A percentile compares a stretch with the other conserved stretches of the same genome.
Conservation (phyloP, 1,284 basidiomycete genomes). For the Rhodotorula sp. region DNA sequence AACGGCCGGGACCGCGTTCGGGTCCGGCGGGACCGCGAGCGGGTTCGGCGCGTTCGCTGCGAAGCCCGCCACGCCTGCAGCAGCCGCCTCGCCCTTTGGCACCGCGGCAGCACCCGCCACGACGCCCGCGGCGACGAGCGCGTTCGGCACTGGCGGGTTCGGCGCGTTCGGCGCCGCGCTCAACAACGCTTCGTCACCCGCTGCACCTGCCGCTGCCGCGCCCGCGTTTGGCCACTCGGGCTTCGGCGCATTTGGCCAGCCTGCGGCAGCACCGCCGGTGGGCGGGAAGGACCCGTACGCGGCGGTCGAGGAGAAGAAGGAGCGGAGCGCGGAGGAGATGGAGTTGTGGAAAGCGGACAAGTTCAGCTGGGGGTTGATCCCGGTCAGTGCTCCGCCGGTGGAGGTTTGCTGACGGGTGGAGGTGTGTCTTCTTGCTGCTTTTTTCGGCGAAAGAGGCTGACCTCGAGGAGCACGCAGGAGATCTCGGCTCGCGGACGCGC, state of each 20-base stretch:
- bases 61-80: slow-evolving; percentile 44
- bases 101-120: slow-evolving; percentile 33
- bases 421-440: not conserved
- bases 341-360: slow-evolving; percentile 63
- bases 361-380: slow-evolving; percentile 74
- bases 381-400: slow-evolving; percentile 73
- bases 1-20: slow-evolving; percentile 7
- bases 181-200: slow-evolving; percentile 5
- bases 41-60: slow-evolving; percentile 27
- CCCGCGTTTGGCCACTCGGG: slow-evolving; percentile 47
- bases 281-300: slow-evolving; percentile 35
- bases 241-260: slow-evolving; percentile 45
- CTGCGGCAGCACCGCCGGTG: slow-evolving; percentile 1
- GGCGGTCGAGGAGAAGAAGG: slow-evolving; percentile 23
- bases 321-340: slow-evolving; percentile 59
- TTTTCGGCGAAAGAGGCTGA: not conserved
- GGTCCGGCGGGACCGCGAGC: slow-evolving; percentile 11
- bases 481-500: too few relatives aligned
- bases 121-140: slow-evolving; percentile 42
- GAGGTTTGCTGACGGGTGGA: slow-evolving; percentile 59
- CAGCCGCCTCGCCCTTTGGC: slow-evolving; percentile 48
- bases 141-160: slow-evolving; percentile 44
- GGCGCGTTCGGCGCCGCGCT: slow-evolving; percentile 24
- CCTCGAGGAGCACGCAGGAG: too few relatives aligned
- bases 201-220: slow-evolving; percentile 31